Base-by-base conservation (phyloP, 768 basidiomycete species). In the Galerina marginata region DNA sequence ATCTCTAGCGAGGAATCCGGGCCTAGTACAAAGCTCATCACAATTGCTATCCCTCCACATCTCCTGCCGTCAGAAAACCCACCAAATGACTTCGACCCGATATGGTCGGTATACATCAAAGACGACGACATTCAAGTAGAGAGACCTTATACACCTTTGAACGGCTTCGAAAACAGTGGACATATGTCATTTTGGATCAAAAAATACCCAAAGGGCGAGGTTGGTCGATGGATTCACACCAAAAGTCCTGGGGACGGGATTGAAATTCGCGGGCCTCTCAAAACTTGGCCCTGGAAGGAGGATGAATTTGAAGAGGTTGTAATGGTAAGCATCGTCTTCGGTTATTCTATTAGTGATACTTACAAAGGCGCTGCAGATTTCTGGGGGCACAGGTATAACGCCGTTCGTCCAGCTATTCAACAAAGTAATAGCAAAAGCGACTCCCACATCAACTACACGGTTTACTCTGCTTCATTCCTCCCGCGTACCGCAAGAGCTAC, bases 61-160 rank as follows among this genome's bases (percentile, higher is more conserved):
- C 66, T 80, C 3, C 65, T 83, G 56, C 77, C 73, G 50, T 56
- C 60, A 15, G 46, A 67, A 56, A 58, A 70, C 44, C 57, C 65
- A 33, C 48, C 7, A 50, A 68, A 65, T 29, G 60, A 60, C 25
- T 78, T 76, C 56, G 61, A 60, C 60, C 84, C 81, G 29, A 85
- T 93, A 59, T 94, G 87, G 84, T 90, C 91, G 40, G 76, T 95
- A 11, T 94, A 81, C 71, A 79, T 94, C 70, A 95, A 94, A 70
- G 91, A 95, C 69, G 88, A 89, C 63, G 93, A 93, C 65, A 93
- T 95, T 20, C 93, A 94, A 73, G 90, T 94, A 36, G 93, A 95
- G 68, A 75, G 93, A 55, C 87, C 91, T 11, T 95, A 94, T 69
- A 95, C 93, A 4, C 93, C 93, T 4, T 75, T 95, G 49, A 80